Conservation (phyloP, 2,329 filamentous ascomycete genomes). For the Nothopassalora personata region DNA sequence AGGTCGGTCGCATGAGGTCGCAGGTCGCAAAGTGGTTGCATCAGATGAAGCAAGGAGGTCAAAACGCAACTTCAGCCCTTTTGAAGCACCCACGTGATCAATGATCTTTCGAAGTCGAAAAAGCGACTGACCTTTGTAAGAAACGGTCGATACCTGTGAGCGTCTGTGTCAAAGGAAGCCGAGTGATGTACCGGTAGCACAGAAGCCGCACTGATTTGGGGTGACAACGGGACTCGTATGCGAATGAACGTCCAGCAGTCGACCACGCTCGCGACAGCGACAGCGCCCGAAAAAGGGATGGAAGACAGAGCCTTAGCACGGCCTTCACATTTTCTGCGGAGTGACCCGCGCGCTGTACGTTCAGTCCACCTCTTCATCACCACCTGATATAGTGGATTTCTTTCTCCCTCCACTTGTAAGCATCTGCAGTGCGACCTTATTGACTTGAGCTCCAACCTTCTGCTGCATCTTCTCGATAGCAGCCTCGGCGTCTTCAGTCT, state of each 20-base stretch:
- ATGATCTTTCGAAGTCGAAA: background rate
- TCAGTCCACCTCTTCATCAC: constrained; percentile 25
- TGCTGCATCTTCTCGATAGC: constrained; percentile 96
- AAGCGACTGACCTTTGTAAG: background rate
- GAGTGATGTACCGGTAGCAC: background rate
- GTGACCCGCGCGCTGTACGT: background rate
- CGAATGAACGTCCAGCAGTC: background rate
- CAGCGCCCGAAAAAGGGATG: too few species aligned
- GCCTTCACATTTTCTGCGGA: too few species aligned
- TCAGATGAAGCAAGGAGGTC: constrained; percentile 20
- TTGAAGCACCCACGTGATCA: background rate
- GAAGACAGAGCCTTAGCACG: too few species aligned
- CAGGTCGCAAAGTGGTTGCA: constrained; percentile 17
- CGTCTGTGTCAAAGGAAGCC: background rate
- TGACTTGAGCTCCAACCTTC: constrained; percentile 85
- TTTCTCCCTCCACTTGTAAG: constrained; percentile 77
- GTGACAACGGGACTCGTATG: background rate
- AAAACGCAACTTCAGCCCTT: background rate
- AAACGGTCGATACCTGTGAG: background rate
- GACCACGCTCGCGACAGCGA: too few species aligned
- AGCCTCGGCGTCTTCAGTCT: constrained; percentile 85
- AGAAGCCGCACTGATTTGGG: background rate
- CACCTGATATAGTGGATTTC: constrained; percentile 59
- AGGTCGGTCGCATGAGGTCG: constrained; percentile 19
- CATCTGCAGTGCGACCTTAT: constrained; percentile 84